Base-by-base conservation (phyloP, 345 rosid genomes). In the Lumnitzera littorea region DNA sequence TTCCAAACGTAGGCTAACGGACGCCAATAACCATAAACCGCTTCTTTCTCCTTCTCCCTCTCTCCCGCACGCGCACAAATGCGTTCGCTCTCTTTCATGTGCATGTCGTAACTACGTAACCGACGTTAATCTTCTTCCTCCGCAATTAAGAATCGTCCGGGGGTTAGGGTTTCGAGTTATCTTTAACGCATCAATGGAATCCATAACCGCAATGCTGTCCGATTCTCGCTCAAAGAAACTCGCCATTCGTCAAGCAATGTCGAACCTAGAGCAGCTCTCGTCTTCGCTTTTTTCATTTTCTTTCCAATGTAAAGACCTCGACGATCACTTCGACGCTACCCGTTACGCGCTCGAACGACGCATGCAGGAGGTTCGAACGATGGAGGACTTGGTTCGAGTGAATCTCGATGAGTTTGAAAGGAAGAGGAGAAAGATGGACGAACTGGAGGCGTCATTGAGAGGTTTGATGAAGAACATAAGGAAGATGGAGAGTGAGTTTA, bases 251-350 rank as follows among this genome's bases (percentile, higher is more conserved):
- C 63, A 25, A 58, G 61, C 80, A 17, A 47, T 82, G 41, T 52
- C 69, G 49, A 65, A 74, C 41, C 66, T 80, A 23, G 74, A 76
- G 12, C 65, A 69, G 3, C 58, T 67, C 20, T 82, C 79, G 55
- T 73, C 79, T 60, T 82, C 86, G 10, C 15, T 82, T 60, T 47
- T 78, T 47, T 52, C 48, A 7, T 76, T 85, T 31, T 58, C 75
- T 15, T 48, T 75, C 49, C 82, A 76, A 25, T 76, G 81, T 81
- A 66, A 85, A 51, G 88, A 80, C 6, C 63, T 82, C 23, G 84
- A 74, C 15, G 56, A 56, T 0, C 64, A 61, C 60, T 69, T 74
- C 56, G 70, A 66, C 14, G 70, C 82, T 14, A 61, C 62, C 4
- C 61, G 56, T 15, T 51, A 1, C 48, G 24, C 54, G 3, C 52